phyloP scores from a whole-genome alignment of 75 land plant species.

The Picea glauca region DNA sequence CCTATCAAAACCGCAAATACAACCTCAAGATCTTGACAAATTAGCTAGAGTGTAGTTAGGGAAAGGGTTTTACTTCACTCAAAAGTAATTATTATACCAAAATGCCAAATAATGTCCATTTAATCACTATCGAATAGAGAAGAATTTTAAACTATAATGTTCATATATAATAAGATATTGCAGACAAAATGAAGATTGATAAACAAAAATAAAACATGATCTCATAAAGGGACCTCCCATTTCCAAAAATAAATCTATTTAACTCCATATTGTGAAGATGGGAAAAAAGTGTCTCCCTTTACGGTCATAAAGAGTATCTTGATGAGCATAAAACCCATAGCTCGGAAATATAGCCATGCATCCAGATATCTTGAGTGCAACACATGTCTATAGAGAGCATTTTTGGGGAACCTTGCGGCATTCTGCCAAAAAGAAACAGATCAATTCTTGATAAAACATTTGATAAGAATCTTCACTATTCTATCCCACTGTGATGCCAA shows the following conservation, averaged over 20 bases:
- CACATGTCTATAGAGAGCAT: constrained; percentile 17
- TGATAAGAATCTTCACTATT: not conserved
- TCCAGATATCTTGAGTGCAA: constrained; percentile 22
- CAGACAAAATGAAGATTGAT: too few species aligned
- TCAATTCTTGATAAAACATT: not conserved
- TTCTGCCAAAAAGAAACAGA: not conserved
- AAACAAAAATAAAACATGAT: not conserved
- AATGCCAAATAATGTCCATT: too few species aligned
- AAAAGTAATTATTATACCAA: too few species aligned
- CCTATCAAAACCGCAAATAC: too few species aligned
- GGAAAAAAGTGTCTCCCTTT: constrained; percentile 29
- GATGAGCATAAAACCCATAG: constrained; percentile 22
- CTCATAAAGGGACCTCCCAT: constrained; percentile 29
- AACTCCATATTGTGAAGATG: constrained; percentile 20
- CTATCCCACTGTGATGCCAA: not conserved
- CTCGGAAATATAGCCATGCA: constrained; percentile 24
- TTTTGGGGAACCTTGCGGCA: not conserved
- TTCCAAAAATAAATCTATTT: constrained; percentile 31
- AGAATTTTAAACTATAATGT: too few species aligned
- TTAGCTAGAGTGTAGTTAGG: too few species aligned
- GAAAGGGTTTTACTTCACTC: too few species aligned
- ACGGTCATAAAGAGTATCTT: constrained; percentile 32
- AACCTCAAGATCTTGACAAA: too few species aligned
- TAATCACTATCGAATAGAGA: too few species aligned
- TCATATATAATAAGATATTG: too few species aligned